Evolutionary conservation across 1,284 basidiomycete species (phyloP).

Genomic region (Austroboletus niveus): DNA sequence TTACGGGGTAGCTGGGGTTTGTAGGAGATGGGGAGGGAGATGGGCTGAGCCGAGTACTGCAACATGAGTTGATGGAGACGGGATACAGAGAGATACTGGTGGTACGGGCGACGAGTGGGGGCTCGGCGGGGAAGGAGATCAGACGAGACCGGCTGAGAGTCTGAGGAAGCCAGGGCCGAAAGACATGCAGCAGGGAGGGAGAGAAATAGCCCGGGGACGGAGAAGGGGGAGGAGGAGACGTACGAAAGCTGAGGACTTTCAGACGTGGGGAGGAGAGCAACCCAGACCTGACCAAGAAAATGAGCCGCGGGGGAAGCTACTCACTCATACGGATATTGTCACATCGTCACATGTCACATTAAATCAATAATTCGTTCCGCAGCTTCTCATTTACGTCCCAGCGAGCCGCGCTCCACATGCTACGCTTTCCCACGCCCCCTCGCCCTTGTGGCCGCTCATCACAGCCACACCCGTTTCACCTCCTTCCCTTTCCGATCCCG

Average conservation of each 20-base stretch:
- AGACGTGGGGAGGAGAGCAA: constrained; percentile 30
- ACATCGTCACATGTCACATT: background rate
- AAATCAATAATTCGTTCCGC: background rate
- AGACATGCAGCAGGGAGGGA: constrained; percentile 45
- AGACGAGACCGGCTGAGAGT: constrained; percentile 59
- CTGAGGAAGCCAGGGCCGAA: constrained; percentile 46
- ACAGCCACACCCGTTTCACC: background rate
- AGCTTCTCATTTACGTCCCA: background rate
- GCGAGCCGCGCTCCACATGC: background rate
- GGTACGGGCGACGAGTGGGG: constrained; percentile 22
- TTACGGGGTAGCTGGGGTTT: constrained; percentile 32
- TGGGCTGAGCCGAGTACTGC: constrained; percentile 63
- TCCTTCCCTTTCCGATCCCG: too few relatives aligned
- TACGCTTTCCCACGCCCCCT: background rate
- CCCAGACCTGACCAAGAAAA: constrained; percentile 14
- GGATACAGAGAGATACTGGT: constrained; percentile 22
- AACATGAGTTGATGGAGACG: constrained; percentile 51
- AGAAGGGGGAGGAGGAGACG: constrained; percentile 14
- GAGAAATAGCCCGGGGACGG: too few relatives aligned
- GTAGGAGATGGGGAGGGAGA: constrained; percentile 43
- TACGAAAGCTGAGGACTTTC: constrained; percentile 21
- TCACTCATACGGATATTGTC: background rate
- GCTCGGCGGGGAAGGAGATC: constrained; percentile 33
- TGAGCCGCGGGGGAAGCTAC: background rate
- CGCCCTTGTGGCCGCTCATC: background rate